A percentile compares a stretch with the other conserved stretches of the same genome.
phyloP scores from a whole-genome alignment of 2,329 filamentous ascomycete species.

The Xylaria sp. region DNA sequence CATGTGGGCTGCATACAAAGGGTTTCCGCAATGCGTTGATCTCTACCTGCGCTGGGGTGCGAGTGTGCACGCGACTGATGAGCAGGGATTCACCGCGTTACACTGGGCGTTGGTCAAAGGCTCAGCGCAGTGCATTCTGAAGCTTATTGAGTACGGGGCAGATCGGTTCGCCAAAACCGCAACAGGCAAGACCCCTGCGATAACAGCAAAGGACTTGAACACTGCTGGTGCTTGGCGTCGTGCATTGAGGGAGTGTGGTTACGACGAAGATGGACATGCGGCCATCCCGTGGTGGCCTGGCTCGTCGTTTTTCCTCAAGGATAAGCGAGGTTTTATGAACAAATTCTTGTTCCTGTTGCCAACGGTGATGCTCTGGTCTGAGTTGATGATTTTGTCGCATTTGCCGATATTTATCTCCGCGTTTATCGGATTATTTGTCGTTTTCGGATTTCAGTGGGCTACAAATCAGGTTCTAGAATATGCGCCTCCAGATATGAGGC shows the following conservation, averaged over 20 bases:
- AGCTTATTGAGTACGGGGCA: conserved; percentile 93
- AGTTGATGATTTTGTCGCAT: conserved; percentile 77
- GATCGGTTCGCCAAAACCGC: conserved; percentile 91
- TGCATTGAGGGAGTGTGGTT: conserved; percentile 85
- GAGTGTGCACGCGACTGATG: conserved; percentile 88
- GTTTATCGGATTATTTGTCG: conserved; percentile 73
- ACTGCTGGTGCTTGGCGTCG: conserved; percentile 83
- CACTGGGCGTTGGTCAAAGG: conserved; percentile 98
- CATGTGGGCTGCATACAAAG: conserved; percentile 99
- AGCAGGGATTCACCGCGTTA: conserved; percentile 92
- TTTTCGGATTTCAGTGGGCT: conserved; percentile 79
- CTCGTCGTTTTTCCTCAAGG: conserved; percentile 78
- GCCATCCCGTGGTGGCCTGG: conserved; percentile 76
- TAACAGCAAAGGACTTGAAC: conserved; percentile 91
- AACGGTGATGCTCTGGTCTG: conserved; percentile 77
- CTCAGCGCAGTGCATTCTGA: conserved; percentile 87
- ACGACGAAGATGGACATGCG: conserved; percentile 79
- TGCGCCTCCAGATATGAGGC: conserved; percentile 87
- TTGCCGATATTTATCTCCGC: conserved; percentile 80
- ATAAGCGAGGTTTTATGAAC: conserved; percentile 80
- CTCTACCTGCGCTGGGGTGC: conserved; percentile 95
- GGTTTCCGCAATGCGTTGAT: conserved; percentile 91
- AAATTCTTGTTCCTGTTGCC: conserved; percentile 93
- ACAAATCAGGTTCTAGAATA: conserved; percentile 82
- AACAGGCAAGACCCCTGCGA: conserved; percentile 88